These are phyloP conservation scores for Malbranchea zuffiana DNA, from an alignment of 2,329 filamentous ascomycete species.

Conservation along the genomic window DNA sequence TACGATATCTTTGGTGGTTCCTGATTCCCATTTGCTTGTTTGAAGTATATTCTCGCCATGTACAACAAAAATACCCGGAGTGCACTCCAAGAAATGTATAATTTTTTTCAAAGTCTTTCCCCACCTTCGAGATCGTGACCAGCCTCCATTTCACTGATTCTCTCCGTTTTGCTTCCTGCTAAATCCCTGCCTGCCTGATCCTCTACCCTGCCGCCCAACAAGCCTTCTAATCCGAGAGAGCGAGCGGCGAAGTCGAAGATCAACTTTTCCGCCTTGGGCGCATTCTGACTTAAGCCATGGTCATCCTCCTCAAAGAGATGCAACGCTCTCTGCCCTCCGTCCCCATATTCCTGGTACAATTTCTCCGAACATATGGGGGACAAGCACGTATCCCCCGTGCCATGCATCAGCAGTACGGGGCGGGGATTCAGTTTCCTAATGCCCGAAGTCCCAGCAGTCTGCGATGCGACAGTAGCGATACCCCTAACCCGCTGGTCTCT, in stretches of 20 bases:
- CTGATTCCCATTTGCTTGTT: slow-evolving; percentile 3
- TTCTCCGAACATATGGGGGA: slow-evolving; percentile 25
- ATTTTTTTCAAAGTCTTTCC: slow-evolving; percentile 19
- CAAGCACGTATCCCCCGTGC: slow-evolving; percentile 29
- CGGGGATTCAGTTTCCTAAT: slow-evolving; percentile 24
- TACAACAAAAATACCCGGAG: background rate
- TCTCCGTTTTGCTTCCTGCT: slow-evolving; percentile 17
- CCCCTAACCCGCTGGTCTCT: slow-evolving; percentile 25
- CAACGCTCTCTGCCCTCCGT: slow-evolving; percentile 23
- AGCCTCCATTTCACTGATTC: slow-evolving; percentile 24
- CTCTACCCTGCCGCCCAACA: slow-evolving; percentile 12
- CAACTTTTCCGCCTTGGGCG: slow-evolving; percentile 28
- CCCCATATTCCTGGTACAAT: slow-evolving; percentile 30
- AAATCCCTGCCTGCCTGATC: slow-evolving; percentile 18
- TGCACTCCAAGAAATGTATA: background rate
- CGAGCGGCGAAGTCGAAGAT: slow-evolving; percentile 31
- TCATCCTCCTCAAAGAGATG: slow-evolving; percentile 34
- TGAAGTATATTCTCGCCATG: no score
- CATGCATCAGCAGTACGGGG: slow-evolving; percentile 32
- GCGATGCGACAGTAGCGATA: slow-evolving; percentile 32
- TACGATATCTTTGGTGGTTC: slow-evolving; percentile 57
- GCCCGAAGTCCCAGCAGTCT: slow-evolving; percentile 29
- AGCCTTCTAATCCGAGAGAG: slow-evolving; percentile 23
- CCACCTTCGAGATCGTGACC: slow-evolving; percentile 29
- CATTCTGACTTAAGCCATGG: slow-evolving; percentile 33